phyloP scores from a whole-genome alignment of 495 filamentous ascomycete genomes.

The Parathielavia hyrcaniae region DNA sequence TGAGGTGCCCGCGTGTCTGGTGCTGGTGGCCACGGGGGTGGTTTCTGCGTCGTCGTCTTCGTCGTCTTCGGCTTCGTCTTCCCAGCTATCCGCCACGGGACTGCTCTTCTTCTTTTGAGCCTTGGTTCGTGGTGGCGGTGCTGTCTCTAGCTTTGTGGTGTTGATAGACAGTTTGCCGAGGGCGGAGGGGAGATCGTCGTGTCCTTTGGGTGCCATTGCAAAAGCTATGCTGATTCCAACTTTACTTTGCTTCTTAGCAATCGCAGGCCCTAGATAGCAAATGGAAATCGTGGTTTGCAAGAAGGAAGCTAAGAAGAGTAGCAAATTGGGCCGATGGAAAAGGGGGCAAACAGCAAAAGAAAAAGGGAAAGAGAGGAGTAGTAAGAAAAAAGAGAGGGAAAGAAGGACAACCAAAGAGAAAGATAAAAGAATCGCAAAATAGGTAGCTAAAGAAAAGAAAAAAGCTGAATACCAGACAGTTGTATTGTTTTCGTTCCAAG shows the following conservation, averaged over 20 bases:
- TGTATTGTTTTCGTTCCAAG: too few species aligned
- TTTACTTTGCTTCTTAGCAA: background rate
- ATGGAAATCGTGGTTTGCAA: too few species aligned
- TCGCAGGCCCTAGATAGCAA: too few species aligned
- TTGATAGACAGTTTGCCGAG: slow-evolving; percentile 40
- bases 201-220: slow-evolving; percentile 22
- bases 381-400: too few species aligned
- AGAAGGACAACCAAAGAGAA: too few species aligned
- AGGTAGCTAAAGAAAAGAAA: too few species aligned
- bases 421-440: too few species aligned
- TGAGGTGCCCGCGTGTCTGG: slow-evolving; percentile 24
- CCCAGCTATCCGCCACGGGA: slow-evolving; percentile 74
- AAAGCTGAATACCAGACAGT: too few species aligned
- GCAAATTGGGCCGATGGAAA: too few species aligned
- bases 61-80: slow-evolving; percentile 58
- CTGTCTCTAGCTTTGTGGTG: slow-evolving; percentile 12
- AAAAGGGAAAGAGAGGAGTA: too few species aligned
- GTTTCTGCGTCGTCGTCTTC: slow-evolving; percentile 34
- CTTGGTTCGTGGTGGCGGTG: slow-evolving; percentile 12
- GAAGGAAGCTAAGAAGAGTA: too few species aligned
- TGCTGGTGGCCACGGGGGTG: slow-evolving; percentile 13
- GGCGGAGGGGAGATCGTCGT: slow-evolving; percentile 23
- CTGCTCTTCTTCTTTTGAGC: slow-evolving; percentile 39
- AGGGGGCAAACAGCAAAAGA: too few species aligned
- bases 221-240: background rate